Base-by-base conservation (phyloP, 352 stramenopile species). In the Aphanomyces euteiches region DNA sequence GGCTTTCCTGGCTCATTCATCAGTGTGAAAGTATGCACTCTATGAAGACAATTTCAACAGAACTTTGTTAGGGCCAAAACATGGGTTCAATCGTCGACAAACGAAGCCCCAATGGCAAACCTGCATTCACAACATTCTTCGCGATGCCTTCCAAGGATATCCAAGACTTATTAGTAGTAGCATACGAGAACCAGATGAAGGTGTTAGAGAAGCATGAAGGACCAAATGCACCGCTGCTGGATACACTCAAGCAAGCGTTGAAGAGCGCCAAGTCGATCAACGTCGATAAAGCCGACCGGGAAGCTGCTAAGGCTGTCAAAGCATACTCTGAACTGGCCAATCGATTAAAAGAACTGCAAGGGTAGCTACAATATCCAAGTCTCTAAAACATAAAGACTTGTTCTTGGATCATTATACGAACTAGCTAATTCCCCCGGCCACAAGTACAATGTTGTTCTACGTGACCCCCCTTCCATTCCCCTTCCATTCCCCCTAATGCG, bases 21-120 rank as follows among this genome's bases (percentile, higher is more conserved):
- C 66, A 85, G 85, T 37, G 87, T 95, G 39, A 87, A 88, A 66
- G 83, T 89, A 41, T 50, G 78, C 37, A 4, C 28, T 8, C 10
- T 8, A 10, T 45, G 12, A 47, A 34, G 8, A 47, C 13, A 54
- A 19, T 69, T 47, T 7, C 45, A n/a, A 19, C 45, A 15, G n/a
- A 1, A 19, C 37, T 36, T 61, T n/a, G 0, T 1, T 69, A 90
- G 83, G 87, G 87, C 10, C 82, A 95, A 3, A 85, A 92, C 40
- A 91, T 95, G 83, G 87, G 87, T 7, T 90, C 85, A 28, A 93
- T 93, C 63, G 74, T 91, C 41, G 87, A 95, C 73, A 93, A 86
- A 47, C 79, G 87, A 7, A 78, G 76, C 39, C 74, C 82, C 2
- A 67, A 80, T 40, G 84, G 83, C 15, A 95, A 95, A 70, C 87